These are phyloP conservation scores for Colletotrichum tabaci DNA, from an alignment of 2,329 filamentous ascomycete species.

Conservation along the genomic window DNA sequence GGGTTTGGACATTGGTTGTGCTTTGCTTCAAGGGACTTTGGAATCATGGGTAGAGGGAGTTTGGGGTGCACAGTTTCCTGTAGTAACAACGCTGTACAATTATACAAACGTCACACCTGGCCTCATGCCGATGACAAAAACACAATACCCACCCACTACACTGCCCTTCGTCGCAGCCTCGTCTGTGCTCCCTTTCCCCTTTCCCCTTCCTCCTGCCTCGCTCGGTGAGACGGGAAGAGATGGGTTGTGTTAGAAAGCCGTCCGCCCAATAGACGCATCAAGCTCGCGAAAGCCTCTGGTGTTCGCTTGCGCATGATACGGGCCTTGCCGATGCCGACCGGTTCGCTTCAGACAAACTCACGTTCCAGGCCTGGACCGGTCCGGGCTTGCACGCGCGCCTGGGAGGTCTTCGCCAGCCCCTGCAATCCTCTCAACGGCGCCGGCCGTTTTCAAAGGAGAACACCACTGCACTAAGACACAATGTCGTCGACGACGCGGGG, in stretches of 20 bases:
- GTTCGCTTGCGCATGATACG: constrained; percentile 14
- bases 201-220: constrained; percentile 2
- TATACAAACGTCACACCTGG: constrained; percentile 8
- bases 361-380: constrained; percentile 23
- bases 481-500: constrained; percentile 6
- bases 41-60: not conserved
- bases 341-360: constrained; percentile 2
- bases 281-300: not conserved
- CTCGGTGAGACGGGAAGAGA: not conserved
- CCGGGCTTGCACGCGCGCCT: constrained; percentile 17
- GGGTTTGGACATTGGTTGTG: too few species aligned
- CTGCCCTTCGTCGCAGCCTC: constrained; percentile 22
- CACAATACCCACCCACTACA: constrained; percentile 37
- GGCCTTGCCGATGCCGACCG: constrained; percentile 6
- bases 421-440: not conserved
- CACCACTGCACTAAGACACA: not conserved
- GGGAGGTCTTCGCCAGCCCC: not conserved
- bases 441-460: constrained; percentile 8
- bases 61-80: constrained; percentile 1
- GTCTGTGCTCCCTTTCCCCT: not conserved
- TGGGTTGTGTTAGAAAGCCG: not conserved
- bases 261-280: not conserved
- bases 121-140: constrained; percentile 16
- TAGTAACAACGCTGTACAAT: constrained; percentile 30
- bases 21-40: not conserved